phyloP scores from a whole-genome alignment of 2,329 filamentous ascomycete species.

The Ceratocystis albifundus region DNA sequence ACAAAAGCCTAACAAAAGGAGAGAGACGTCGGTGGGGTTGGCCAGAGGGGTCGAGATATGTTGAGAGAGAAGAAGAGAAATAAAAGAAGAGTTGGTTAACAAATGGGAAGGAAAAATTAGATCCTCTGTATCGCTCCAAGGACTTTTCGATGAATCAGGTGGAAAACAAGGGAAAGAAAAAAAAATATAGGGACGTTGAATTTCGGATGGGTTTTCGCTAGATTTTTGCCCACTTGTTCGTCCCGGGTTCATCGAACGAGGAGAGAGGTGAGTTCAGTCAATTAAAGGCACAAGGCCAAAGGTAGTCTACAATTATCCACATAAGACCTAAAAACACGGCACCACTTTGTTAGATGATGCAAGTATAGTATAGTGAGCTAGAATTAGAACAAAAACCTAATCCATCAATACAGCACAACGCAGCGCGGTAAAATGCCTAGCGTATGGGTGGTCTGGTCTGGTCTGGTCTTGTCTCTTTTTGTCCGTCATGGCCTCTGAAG shows the following conservation, averaged over 20 bases:
- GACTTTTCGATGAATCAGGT: slow-evolving; percentile 11
- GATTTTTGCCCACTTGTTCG: slow-evolving; percentile 11
- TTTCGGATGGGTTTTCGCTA: slow-evolving; percentile 3
- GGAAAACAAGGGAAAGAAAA: slow-evolving; percentile 5
- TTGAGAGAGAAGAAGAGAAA: slow-evolving; percentile 10
- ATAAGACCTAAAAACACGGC: slow-evolving; percentile 10
- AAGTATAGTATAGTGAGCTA: slow-evolving; percentile 16
- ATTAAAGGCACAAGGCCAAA: slow-evolving; percentile 9
- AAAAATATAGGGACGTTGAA: slow-evolving; percentile 10
- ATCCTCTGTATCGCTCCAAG: slow-evolving; percentile 3
- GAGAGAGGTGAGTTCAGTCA: not conserved
- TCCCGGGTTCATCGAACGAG: not conserved
- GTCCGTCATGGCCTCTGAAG: not conserved
- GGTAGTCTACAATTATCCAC: not conserved
- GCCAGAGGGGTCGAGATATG: slow-evolving; percentile 11
- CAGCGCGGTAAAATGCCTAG: not conserved
- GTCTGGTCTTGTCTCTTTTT: not conserved
- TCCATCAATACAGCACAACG: not conserved
- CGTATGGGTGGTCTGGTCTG: not conserved
- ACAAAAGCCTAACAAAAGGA: not conserved
- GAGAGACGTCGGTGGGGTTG: slow-evolving; percentile 8
- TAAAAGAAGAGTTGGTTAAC: slow-evolving; percentile 6
- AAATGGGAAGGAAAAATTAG: slow-evolving; percentile 4
- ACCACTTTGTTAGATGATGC: slow-evolving; percentile 5
- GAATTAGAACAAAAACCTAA: not conserved